Evolutionary conservation across 176 grass and related monocot species (phyloP), one percentile per base, ranked within the genome.

Genomic region (Zizania latifolia): DNA sequence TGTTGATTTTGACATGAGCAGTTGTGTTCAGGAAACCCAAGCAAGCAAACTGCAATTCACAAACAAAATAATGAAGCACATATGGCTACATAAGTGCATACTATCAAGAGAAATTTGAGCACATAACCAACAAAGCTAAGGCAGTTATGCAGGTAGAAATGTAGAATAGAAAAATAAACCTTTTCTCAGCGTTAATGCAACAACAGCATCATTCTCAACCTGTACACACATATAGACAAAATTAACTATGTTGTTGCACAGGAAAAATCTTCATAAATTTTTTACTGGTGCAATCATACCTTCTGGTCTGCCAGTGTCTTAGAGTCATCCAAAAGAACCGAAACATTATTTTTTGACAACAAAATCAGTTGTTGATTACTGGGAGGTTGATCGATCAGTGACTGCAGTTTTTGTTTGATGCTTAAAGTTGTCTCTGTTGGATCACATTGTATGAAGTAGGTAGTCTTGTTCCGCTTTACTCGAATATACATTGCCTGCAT

Each of bases 391-490:
- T 96, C 86, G 32, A 92, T 85, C 32, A 92, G 62, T 65, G 68
- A 56, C 62, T 89, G 89, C 58, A 96, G 50, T 67, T 92, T 96
- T 65, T 96, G 81, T 51, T 96, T 92, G 30, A 96, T 89, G 40
- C 81, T 75, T 34, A 89, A 40, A 80, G 58, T 71, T 8, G 83
- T 92, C 62, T 96, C 92, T 24, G 88, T 89, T 40, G 89, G 88
- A 58, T 95, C 92, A 75, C 89, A 95, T 65, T 95, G 92, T 71
- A 95, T 62, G 76, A 84, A 95, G 68, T 95, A 91, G 24, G 92
- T 89, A 34, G 83, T 80, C 72, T 89, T 95, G 79, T 78, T 84
- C 40, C 92, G 76, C 88, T 95, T 91, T 65, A 95, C 92, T 71
- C 92, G 81, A 77, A 95, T 89, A 74, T 91, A 89, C 92, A 95